Evolutionary conservation across 805 yeast species (phyloP).

Genomic region (Tetrapisispora phaffii): DNA sequence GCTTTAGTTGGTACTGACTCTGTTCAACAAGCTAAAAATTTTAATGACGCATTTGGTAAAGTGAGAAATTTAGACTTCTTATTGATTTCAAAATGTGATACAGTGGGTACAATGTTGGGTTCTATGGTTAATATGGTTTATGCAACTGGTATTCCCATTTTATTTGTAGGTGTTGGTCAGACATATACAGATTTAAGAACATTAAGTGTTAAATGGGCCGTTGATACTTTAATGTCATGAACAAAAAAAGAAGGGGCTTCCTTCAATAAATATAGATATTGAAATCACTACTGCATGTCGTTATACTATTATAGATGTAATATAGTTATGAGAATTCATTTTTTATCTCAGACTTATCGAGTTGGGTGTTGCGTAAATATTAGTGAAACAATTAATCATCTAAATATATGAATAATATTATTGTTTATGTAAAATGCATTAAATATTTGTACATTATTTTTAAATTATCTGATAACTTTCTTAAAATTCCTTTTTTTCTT

Average conservation of each 20-base stretch:
- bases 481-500: too few relatives aligned
- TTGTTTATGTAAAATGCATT: background rate
- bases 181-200: constrained; percentile 91
- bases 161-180: constrained; percentile 95
- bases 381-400: too few relatives aligned
- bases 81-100: constrained; percentile 88
- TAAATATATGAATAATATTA: too few relatives aligned
- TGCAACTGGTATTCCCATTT: constrained; percentile 89
- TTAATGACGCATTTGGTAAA: constrained; percentile 87
- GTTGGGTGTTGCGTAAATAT: too few relatives aligned
- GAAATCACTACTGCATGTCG: too few relatives aligned
- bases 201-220: constrained; percentile 86
- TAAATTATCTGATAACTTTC: background rate
- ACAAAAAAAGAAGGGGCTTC: background rate
- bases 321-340: too few relatives aligned
- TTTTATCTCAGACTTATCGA: too few relatives aligned
- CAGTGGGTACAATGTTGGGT: constrained; percentile 94
- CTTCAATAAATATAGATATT: too few relatives aligned
- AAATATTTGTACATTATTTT: background rate
- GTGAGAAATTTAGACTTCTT: constrained; percentile 76
- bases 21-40: constrained; percentile 87
- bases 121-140: constrained; percentile 96
- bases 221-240: constrained; percentile 64
- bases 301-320: too few relatives aligned
- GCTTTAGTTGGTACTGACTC: constrained; percentile 97